A percentile compares a stretch with the other conserved stretches of the same genome.
Conservation (phyloP, 352 stramenopile species). For the Phytopythium ostracodes region DNA sequence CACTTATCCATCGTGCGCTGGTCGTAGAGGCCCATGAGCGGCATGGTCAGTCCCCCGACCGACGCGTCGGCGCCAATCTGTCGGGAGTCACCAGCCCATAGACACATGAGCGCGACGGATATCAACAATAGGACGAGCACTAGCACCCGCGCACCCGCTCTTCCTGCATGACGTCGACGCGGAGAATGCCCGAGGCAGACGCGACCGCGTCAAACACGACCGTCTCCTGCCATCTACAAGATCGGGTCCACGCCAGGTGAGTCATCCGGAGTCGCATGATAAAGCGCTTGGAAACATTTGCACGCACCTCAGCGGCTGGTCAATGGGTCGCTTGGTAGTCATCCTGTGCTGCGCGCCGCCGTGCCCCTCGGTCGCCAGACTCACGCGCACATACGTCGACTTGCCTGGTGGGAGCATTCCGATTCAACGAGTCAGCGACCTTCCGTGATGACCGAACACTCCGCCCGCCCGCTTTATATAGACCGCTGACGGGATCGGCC, state of each 20-base stretch:
- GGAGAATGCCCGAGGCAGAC: conserved; percentile 33
- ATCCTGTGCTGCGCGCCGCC: conserved; percentile 20
- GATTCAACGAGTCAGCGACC: background rate
- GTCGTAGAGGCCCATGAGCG: conserved; percentile 42
- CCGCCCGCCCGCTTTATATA: background rate
- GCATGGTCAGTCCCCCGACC: conserved; percentile 32
- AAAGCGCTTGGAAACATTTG: background rate
- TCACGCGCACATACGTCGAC: conserved; percentile 47
- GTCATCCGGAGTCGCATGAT: background rate
- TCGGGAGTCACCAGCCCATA: background rate
- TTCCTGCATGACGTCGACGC: conserved; percentile 59
- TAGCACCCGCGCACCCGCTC: conserved; percentile 22
- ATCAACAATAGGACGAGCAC: background rate
- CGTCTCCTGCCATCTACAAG: conserved; percentile 36
- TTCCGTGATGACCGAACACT: background rate
- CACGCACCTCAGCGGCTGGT: conserved; percentile 17
- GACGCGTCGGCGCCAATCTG: conserved; percentile 40
- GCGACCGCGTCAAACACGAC: conserved; percentile 42
- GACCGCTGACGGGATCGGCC: background rate
- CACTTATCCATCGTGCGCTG: conserved; percentile 43
- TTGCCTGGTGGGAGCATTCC: conserved; percentile 14
- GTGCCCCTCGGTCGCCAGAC: conserved; percentile 10
- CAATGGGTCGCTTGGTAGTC: conserved; percentile 39
- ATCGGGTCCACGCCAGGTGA: background rate
- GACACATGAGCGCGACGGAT: background rate